Evolutionary conservation across 257 asterid species (phyloP).

Genomic region (Nemophila menziesii): DNA sequence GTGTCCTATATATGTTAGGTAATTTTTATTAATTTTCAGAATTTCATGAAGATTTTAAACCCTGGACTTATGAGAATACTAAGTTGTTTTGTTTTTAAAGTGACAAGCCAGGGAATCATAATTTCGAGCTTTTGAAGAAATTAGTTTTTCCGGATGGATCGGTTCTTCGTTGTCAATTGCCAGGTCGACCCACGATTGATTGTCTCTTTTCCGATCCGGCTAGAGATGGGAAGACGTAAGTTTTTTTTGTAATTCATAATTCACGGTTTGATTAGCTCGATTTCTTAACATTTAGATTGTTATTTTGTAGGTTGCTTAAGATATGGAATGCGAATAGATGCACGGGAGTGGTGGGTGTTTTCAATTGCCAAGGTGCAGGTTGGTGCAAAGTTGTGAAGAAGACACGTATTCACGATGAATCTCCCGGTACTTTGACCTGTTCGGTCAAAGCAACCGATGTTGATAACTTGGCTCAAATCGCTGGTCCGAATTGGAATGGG

Average conservation of each 20-base stretch:
- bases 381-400: conserved; percentile 78
- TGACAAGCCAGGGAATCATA: conserved; percentile 87
- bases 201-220: conserved; percentile 89
- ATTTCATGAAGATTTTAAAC: neutral
- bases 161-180: conserved; percentile 73
- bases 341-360: conserved; percentile 78
- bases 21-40: neutral
- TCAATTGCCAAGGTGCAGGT: conserved; percentile 97
- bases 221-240: conserved; percentile 78
- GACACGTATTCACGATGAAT: conserved; percentile 78
- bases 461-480: conserved; percentile 47
- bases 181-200: conserved; percentile 87
- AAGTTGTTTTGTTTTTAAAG: conserved; percentile 17
- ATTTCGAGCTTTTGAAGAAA: conserved; percentile 78
- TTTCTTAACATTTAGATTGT: neutral
- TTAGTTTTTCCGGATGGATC: conserved; percentile 93
- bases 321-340: conserved; percentile 80
- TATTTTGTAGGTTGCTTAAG: conserved; percentile 66
- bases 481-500: conserved; percentile 74
- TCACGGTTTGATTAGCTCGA: neutral
- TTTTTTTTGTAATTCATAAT: neutral
- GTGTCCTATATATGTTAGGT: conserved; percentile 76
- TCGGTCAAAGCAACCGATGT: conserved; percentile 70
- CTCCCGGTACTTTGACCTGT: conserved; percentile 78
- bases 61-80: neutral